Base-by-base conservation (phyloP, 768 basidiomycete species). In the Rhizopogon sp. region DNA sequence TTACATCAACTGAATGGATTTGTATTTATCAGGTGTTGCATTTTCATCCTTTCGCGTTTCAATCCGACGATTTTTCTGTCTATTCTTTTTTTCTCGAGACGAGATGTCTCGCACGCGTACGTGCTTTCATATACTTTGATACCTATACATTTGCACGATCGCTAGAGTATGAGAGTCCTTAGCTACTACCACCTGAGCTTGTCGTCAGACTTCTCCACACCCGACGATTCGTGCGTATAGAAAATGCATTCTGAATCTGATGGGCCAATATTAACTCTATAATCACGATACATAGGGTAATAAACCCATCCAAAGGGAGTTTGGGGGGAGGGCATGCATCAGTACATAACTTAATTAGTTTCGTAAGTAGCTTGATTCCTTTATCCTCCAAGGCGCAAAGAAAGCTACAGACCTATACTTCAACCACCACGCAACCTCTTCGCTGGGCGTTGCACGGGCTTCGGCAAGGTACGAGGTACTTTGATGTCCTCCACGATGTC, bases 401-500 rank as follows among this genome's bases (percentile, higher is more conserved):
- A 28, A 33, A 14, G 10, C 31, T 3, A n/a, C 3, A 7, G 41
- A 41, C 39, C n/a, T 51, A 53, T 54, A 22, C 45, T 22, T 64
- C 51, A 70, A 57, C 69, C 64, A 47, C 69, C 66, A 47, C 69
- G 71, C 31, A 67, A 43, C 53, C 69, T 72, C 39, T 8, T 41
- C 9, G 62, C 64, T 20, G 14, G 56, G 44, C 52, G 64, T 17
- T 50, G 31, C 17, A 33, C 59, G 55, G 53, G 56, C 53, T 43
- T 61, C 39, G 52, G 47, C 46, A 54, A 54, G 5, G 58, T 28
- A 3, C 53, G 39, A 7, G 45, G 37, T 16, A 43, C 49, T 29
- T 61, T 63, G 56, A 56, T 25, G 25, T 72, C 75, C 39, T 71
- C 69, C 39, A 74, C 66, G 33, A 76, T 70, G 33, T 72, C 69